Evolutionary conservation across 768 basidiomycete genomes (phyloP).

Genomic region (Auriscalpium microsporum): DNA sequence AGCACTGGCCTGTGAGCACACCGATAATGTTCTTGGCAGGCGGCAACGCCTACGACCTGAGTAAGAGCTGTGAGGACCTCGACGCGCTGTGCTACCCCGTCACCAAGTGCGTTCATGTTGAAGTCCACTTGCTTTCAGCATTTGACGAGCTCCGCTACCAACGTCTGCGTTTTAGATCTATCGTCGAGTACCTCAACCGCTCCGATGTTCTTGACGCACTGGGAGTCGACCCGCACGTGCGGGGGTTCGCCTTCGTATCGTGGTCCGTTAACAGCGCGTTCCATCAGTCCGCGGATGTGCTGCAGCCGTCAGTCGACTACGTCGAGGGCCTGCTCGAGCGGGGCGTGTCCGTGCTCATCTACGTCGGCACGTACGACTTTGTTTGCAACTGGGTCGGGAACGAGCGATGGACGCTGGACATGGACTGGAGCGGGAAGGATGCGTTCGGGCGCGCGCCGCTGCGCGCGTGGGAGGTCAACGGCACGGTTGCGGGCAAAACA

Average conservation of each 20-base stretch:
- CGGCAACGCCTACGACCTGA: conserved; percentile 61
- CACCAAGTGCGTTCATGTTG: conserved; percentile 25
- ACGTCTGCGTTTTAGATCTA: conserved; percentile 30
- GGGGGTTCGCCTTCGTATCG: conserved; percentile 34
- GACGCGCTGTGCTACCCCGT: conserved; percentile 52
- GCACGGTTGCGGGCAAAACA: conserved; percentile 43
- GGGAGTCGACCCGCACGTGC: conserved; percentile 48
- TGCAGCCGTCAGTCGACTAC: conserved; percentile 28
- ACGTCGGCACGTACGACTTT: conserved; percentile 48
- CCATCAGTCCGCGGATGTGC: conserved; percentile 30
- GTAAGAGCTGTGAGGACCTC: conserved; percentile 44
- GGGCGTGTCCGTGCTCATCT: conserved; percentile 43
- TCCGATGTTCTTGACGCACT: conserved; percentile 44
- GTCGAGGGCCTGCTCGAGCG: conserved; percentile 47
- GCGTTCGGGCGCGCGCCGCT: conserved; percentile 37
- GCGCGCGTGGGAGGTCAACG: conserved; percentile 48
- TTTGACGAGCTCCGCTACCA: background rate
- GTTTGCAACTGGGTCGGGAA: conserved; percentile 60
- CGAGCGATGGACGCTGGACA: conserved; percentile 46
- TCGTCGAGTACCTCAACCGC: conserved; percentile 53
- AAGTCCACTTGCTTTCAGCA: background rate
- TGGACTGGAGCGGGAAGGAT: conserved; percentile 53
- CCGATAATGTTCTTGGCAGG: conserved; percentile 25
- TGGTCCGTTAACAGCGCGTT: conserved; percentile 43
- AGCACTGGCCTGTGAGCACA: background rate